Evolutionary conservation across 2,329 filamentous ascomycete species (phyloP).

Genomic region (Rhinocladiella similis): DNA sequence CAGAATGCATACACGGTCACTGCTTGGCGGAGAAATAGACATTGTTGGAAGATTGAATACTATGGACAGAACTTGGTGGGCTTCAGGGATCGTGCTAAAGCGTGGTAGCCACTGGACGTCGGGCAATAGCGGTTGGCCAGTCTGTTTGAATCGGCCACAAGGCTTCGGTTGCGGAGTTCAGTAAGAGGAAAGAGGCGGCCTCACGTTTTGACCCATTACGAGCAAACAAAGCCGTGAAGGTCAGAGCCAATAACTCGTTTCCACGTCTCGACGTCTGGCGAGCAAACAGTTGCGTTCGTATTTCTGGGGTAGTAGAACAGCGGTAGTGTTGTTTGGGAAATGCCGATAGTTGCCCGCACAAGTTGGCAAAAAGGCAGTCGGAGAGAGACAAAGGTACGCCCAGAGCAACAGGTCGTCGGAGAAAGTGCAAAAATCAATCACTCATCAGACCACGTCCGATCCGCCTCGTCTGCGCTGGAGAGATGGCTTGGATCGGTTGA

Average conservation of each 20-base stretch:
- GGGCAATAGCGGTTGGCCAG: neutral
- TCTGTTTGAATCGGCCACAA: neutral
- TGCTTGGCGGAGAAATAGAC: slow-evolving; percentile 13
- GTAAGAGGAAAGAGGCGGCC: slow-evolving; percentile 2
- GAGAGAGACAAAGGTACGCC: no score
- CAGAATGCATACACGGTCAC: slow-evolving; percentile 20
- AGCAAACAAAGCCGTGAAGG: slow-evolving; percentile 1
- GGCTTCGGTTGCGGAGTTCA: slow-evolving; percentile 9
- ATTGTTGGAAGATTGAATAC: slow-evolving; percentile 1
- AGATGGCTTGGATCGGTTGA: slow-evolving; percentile 6
- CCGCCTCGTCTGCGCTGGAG: slow-evolving; percentile 2
- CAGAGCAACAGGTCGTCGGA: no score
- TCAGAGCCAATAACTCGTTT: neutral
- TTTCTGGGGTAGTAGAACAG: neutral
- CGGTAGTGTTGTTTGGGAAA: neutral
- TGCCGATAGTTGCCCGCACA: neutral
- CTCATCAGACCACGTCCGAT: slow-evolving; percentile 12
- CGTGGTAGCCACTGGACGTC: no score
- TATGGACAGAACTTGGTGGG: neutral
- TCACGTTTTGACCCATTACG: slow-evolving; percentile 17
- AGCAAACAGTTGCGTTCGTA: neutral
- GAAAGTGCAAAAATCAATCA: neutral
- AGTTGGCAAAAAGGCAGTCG: neutral
- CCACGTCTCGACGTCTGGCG: neutral
- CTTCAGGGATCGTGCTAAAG: neutral